Percentiles rank a stretch among this genome's conserved stretches.
Conservation (phyloP, 306 rosid species). For the Dalbergia oliveri region DNA sequence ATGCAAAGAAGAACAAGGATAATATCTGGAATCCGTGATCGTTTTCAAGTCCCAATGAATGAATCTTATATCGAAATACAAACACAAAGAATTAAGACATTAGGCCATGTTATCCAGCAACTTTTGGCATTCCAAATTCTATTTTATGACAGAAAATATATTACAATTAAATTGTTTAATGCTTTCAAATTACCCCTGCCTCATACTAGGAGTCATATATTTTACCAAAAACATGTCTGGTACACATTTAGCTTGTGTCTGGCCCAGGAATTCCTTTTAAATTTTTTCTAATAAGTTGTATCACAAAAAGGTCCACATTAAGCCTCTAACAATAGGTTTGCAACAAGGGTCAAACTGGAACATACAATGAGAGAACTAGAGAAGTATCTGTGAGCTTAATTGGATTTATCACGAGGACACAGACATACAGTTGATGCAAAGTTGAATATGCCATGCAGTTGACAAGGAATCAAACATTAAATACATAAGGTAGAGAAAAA, state of each 20-base stretch:
- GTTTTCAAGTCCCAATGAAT: slow-evolving; percentile 31
- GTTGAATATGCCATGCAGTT: slow-evolving; percentile 10
- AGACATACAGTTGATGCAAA: slow-evolving; percentile 1
- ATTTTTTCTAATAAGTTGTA: neutral
- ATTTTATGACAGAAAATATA: slow-evolving; percentile 13
- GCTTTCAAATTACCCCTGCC: slow-evolving; percentile 13
- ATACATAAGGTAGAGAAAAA: slow-evolving; percentile 16
- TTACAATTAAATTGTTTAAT: slow-evolving; percentile 5
- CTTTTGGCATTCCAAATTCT: neutral
- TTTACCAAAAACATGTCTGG: neutral
- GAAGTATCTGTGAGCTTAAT: slow-evolving; percentile 10
- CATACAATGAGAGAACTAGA: slow-evolving; percentile 9
- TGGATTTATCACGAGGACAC: slow-evolving; percentile 20
- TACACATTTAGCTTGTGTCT: neutral
- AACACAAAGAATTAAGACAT: neutral
- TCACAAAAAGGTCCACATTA: neutral
- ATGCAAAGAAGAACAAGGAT: slow-evolving; percentile 12
- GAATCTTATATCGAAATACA: neutral
- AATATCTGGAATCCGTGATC: neutral
- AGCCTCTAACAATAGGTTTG: neutral
- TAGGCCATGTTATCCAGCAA: slow-evolving; percentile 4
- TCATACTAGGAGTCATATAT: slow-evolving; percentile 1
- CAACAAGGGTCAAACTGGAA: neutral
- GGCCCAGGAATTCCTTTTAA: neutral
- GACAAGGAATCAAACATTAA: slow-evolving; percentile 12